phyloP scores from a whole-genome alignment of 2,329 filamentous ascomycete species.

The Elsinoe perseae region DNA sequence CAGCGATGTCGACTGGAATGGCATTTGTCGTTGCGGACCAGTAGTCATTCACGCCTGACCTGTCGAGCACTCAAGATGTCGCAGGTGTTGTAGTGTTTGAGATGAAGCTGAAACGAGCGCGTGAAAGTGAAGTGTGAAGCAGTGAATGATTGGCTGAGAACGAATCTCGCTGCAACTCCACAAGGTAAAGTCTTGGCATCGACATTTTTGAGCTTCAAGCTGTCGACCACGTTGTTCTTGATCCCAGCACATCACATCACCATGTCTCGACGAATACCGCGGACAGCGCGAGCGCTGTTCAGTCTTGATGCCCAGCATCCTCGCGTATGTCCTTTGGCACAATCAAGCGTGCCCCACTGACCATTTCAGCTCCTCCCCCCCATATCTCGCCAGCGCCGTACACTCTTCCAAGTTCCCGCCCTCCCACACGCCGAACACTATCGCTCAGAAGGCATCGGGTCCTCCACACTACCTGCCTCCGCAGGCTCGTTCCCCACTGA shows the following conservation, averaged over 20 bases:
- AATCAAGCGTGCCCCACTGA: background rate
- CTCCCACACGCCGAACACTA: slow-evolving; percentile 16
- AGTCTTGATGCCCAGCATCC: background rate
- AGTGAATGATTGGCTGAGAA: slow-evolving; percentile 15
- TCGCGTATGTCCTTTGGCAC: background rate
- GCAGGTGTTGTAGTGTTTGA: slow-evolving; percentile 1
- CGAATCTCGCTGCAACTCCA: slow-evolving; percentile 6
- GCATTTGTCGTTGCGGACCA: background rate
- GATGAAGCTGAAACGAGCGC: slow-evolving; percentile 15
- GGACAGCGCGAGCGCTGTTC: slow-evolving; percentile 14
- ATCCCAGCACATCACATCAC: slow-evolving; percentile 12
- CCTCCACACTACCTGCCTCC: background rate
- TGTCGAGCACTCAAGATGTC: background rate
- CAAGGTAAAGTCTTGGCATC: slow-evolving; percentile 11
- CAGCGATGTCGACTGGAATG: background rate
- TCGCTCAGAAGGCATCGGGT: slow-evolving; percentile 6
- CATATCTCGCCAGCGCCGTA: slow-evolving; percentile 3
- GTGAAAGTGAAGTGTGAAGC: slow-evolving; percentile 10
- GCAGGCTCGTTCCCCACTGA: background rate
- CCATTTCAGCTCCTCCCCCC: background rate
- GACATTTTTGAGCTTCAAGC: slow-evolving; percentile 15
- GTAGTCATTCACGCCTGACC: background rate
- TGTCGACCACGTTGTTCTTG: background rate
- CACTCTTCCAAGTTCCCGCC: slow-evolving; percentile 16
- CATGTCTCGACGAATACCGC: slow-evolving; percentile 13